These are phyloP conservation scores for Paraglomus brasilianum DNA, from an alignment of 192 early-diverging fungal genomes.

Conservation along the genomic window DNA sequence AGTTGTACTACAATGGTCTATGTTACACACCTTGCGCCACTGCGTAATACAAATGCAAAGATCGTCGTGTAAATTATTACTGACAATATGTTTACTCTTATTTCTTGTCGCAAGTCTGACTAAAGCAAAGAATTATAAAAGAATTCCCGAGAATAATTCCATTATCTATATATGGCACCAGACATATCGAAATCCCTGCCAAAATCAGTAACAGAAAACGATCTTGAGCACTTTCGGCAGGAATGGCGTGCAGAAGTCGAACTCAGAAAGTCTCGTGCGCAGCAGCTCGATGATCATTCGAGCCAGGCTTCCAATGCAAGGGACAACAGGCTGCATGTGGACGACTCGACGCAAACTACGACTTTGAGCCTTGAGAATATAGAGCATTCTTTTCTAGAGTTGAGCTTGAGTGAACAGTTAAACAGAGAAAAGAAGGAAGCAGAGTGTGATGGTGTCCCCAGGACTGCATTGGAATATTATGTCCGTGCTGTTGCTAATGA, in stretches of 20 bases:
- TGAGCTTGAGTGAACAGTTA: neutral
- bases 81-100: no score
- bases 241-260: constrained; percentile 34
- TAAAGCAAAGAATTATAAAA: no score
- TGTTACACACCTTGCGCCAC: no score
- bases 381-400: neutral
- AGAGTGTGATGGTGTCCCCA: no score
- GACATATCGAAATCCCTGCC: no score
- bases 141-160: no score
- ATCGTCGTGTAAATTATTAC: no score
- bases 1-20: no score
- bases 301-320: neutral
- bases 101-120: no score
- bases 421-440: neutral
- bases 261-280: constrained; percentile 12
- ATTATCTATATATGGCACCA: no score
- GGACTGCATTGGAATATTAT: constrained; percentile 38
- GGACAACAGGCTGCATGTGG: neutral
- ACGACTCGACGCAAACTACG: neutral
- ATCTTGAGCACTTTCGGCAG: constrained; percentile 33
- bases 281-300: neutral
- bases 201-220: neutral
- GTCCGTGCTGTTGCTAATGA: constrained; percentile 35
- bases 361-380: constrained; percentile 7
- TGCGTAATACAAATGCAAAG: no score